Conservation (phyloP, 2,329 filamentous ascomycete species). For the Claviceps cyperi region DNA sequence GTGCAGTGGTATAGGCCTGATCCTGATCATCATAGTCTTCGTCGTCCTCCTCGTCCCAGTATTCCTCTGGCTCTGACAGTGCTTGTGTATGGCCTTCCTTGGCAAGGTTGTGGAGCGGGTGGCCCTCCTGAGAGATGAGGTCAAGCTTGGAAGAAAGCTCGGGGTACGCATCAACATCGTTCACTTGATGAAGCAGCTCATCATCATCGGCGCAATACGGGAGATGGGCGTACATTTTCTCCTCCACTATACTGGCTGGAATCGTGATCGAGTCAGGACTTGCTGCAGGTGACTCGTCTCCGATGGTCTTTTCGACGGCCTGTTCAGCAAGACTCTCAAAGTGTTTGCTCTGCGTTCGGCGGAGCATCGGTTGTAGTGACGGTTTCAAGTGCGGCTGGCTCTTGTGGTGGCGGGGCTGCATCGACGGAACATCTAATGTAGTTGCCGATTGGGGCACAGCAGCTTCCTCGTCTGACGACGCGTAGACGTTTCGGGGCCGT, state of each 20-base stretch:
- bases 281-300: not conserved
- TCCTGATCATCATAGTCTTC: constrained; percentile 45
- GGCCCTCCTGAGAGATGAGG: constrained; percentile 18
- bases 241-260: constrained; percentile 5
- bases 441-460: constrained; percentile 1
- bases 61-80: constrained; percentile 44
- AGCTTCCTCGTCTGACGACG: constrained; percentile 3
- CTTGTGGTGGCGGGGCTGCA: constrained; percentile 34
- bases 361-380: constrained; percentile 24
- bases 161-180: constrained; percentile 11
- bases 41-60: constrained; percentile 67
- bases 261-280: constrained; percentile 7
- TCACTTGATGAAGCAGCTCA: constrained; percentile 11
- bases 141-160: constrained; percentile 16
- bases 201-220: constrained; percentile 13
- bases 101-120: constrained; percentile 9
- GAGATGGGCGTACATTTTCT: constrained; percentile 11
- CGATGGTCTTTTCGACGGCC: constrained; percentile 2
- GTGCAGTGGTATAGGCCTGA: constrained; percentile 64
- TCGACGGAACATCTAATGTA: constrained; percentile 11
- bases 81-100: constrained; percentile 14
- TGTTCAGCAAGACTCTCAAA: constrained; percentile 14
- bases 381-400: constrained; percentile 38
- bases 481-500: constrained; percentile 1
- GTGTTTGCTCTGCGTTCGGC: constrained; percentile 31